Evolutionary conservation across 306 rosid genomes (phyloP).

Genomic region (Vigna radiata): DNA sequence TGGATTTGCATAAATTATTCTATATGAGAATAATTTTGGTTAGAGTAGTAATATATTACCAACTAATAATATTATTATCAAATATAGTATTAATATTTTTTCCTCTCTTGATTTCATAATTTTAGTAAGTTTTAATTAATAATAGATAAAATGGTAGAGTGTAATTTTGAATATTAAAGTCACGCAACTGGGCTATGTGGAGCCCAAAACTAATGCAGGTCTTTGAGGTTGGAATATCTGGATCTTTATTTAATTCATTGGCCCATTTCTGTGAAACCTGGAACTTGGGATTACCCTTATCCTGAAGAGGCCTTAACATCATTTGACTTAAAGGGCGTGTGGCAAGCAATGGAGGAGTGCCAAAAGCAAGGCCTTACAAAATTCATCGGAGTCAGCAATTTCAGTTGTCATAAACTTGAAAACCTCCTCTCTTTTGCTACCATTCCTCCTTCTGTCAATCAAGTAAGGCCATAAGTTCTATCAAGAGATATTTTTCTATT

Average conservation of each 20-base stretch:
- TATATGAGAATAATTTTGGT: too few species aligned
- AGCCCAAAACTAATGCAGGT: conserved; percentile 17
- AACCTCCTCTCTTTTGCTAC: conserved; percentile 44
- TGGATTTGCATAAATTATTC: too few species aligned
- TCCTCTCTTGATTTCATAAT: too few species aligned
- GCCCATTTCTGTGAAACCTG: conserved; percentile 42
- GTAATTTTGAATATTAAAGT: too few species aligned
- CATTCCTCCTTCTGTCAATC: conserved; percentile 51
- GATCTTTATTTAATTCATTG: conserved; percentile 51
- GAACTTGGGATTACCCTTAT: not conserved
- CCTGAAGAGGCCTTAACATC: conserved; percentile 15
- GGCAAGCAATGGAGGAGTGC: conserved; percentile 73
- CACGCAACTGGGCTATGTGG: too few species aligned
- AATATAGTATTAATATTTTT: too few species aligned
- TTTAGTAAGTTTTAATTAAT: too few species aligned
- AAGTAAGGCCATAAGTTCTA: conserved; percentile 21
- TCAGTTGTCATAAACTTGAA: conserved; percentile 36
- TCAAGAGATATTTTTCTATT: not conserved
- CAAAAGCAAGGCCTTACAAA: conserved; percentile 41
- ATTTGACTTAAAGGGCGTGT: conserved; percentile 59
- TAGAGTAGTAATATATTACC: too few species aligned
- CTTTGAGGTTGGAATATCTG: conserved; percentile 38
- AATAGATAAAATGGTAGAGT: too few species aligned
- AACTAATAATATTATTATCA: too few species aligned
- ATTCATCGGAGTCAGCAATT: conserved; percentile 46